Evolutionary conservation across 495 filamentous ascomycete species (phyloP).

Genomic region (Mytilinidion resinicola): DNA sequence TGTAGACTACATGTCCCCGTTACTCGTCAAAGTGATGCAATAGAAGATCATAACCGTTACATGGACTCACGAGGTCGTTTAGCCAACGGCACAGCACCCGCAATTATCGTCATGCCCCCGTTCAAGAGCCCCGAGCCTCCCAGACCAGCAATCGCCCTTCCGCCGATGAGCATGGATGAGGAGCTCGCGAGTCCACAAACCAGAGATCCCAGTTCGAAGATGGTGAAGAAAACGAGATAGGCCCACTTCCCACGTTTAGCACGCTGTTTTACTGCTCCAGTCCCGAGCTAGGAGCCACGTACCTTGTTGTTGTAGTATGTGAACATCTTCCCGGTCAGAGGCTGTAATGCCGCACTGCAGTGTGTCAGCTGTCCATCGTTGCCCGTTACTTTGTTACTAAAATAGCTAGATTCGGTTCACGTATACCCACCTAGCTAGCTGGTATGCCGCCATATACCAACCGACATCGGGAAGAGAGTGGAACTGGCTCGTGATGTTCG

Average conservation of each 20-base stretch:
- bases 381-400: neutral
- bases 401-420: no score
- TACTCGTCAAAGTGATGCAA: neutral
- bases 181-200: slow-evolving; percentile 1
- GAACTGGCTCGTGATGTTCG: slow-evolving; percentile 72
- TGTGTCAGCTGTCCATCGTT: neutral
- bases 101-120: slow-evolving; percentile 2
- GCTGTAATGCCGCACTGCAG: neutral
- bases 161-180: slow-evolving; percentile 11
- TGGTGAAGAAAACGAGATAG: slow-evolving; percentile 1
- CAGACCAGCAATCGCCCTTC: slow-evolving; percentile 4
- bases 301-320: neutral
- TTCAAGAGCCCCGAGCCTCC: slow-evolving; percentile 5
- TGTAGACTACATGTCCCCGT: neutral
- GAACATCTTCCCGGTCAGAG: neutral
- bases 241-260: neutral
- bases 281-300: neutral
- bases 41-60: neutral
- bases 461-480: slow-evolving; percentile 65
- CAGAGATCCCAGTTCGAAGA: slow-evolving; percentile 12
- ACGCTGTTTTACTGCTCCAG: no score
- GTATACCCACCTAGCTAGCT: slow-evolving; percentile 1
- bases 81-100: slow-evolving; percentile 1
- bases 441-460: slow-evolving; percentile 51
- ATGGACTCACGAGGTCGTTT: slow-evolving; percentile 9